Base-by-base conservation (phyloP, 257 asterid genomes). In the Jacaranda mimosifolia region DNA sequence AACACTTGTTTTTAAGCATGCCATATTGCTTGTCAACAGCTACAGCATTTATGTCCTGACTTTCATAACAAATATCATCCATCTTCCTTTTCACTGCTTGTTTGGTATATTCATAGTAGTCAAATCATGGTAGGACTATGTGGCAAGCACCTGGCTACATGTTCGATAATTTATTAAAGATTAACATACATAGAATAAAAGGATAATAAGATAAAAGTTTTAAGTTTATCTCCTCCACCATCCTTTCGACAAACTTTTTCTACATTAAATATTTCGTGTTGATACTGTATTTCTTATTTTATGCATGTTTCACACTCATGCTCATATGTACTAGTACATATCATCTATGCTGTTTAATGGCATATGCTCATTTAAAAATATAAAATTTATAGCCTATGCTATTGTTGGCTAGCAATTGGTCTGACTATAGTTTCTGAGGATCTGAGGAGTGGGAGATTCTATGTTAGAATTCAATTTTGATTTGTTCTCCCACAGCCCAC, bases 381-480 rank as follows among this genome's bases (percentile, higher is more conserved):
- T 14, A 43, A 17, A 42, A 36, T 68, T 55, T 5, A 13, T n/a
- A 6, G 35, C 40, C 56, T 57, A 18, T 75, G 38, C 72, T 43
- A 12, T 57, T 77, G 45, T 17, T 43, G 32, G 53, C 67, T 68
- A 26, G 13, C 9, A 8, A 52, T 46, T 53, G 45, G 67, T 51
- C 68, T 42, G 51, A 38, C 49, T 40, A 55, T 76, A 59, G 45
- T 58, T 58, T 36, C n/a, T 19, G 6, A n/a, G n/a, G n/a, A n/a
- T n/a, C n/a, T n/a, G 59, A 58, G 14, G 60, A 3, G 42, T 17
- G 26, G 76, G 71, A 40, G 17, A 18, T 35, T 17, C 2, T 14
- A 14, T 43, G 13, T 32, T 65, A 49, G n/a, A 42, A 42, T 42
- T 58, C 7, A 32, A 21, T 58, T 13, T 58, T 6, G 59, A 14